A percentile compares a stretch with the other conserved stretches of the same genome.
Conservation (phyloP, 1,139 yeast genomes). For the Trichomonascaceae sp. region DNA sequence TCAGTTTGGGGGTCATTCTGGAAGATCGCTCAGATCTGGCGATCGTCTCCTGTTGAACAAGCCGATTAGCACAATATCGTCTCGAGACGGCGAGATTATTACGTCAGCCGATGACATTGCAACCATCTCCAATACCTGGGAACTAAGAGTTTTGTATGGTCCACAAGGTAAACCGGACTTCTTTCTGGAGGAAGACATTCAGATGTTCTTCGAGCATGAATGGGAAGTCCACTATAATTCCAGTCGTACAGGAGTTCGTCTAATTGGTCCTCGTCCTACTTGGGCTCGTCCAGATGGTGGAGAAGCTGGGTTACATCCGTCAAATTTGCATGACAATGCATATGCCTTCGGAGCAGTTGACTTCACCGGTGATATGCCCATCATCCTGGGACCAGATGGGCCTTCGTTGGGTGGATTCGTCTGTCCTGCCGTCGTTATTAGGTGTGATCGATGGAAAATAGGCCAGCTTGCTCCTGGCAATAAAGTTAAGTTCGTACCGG, state of each 20-base stretch:
- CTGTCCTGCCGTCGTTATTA: conserved; percentile 91
- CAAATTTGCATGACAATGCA: conserved; percentile 95
- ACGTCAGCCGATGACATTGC: conserved; percentile 71
- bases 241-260: conserved; percentile 89
- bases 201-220: conserved; percentile 62
- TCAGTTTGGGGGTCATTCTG: conserved; percentile 89
- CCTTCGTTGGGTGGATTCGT: conserved; percentile 97
- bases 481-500: conserved; percentile 68
- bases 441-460: conserved; percentile 96
- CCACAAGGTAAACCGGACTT: conserved; percentile 98
- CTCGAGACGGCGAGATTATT: conserved; percentile 58
- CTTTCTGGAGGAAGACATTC: conserved; percentile 66
- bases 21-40: conserved; percentile 84
- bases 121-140: conserved; percentile 59
- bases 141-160: conserved; percentile 89
- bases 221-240: conserved; percentile 98
- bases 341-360: conserved; percentile 94
- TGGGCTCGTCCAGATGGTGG: conserved; percentile 98
- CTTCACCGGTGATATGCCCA: conserved; percentile 98
- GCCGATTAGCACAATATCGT: conserved; percentile 48
- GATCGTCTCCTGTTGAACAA: conserved; percentile 72
- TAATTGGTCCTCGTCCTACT: conserved; percentile 90
- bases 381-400: conserved; percentile 92
- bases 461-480: conserved; percentile 97
- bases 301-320: conserved; percentile 96